A percentile compares a stretch with the other conserved stretches of the same genome.
Evolutionary conservation across 78 protist species (phyloP).

Genomic region (Protostelium mycophagum): DNA sequence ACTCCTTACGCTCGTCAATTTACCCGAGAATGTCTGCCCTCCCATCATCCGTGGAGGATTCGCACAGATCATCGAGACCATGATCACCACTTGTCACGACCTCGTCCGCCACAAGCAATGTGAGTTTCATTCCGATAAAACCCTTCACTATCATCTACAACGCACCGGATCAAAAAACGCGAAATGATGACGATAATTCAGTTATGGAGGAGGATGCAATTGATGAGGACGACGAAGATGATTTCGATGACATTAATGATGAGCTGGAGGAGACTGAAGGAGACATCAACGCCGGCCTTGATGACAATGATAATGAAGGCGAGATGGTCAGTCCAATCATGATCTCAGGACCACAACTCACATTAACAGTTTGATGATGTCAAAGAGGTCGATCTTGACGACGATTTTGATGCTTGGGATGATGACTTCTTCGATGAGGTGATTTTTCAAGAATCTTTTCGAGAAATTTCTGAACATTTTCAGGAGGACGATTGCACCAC

Average conservation of each 20-base stretch:
- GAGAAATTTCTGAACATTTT: too few species aligned
- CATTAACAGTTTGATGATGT: neutral
- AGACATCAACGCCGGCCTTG: slow-evolving; percentile 20
- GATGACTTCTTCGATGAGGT: neutral
- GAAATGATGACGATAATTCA: slow-evolving; percentile 8
- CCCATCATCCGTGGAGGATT: neutral
- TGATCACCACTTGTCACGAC: neutral
- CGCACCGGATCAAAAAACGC: too few species aligned
- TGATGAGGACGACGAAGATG: slow-evolving; percentile 33
- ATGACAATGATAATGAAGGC: slow-evolving; percentile 1
- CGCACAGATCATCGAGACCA: neutral
- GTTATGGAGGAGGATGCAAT: slow-evolving; percentile 8
- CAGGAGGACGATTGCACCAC: neutral
- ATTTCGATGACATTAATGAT: slow-evolving; percentile 20
- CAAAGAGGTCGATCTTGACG: neutral
- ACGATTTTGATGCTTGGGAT: slow-evolving; percentile 4
- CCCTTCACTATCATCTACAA: slow-evolving; percentile 6
- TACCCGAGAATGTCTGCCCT: slow-evolving; percentile 2
- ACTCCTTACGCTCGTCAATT: slow-evolving; percentile 13
- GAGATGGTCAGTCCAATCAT: slow-evolving; percentile 12
- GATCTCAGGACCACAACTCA: neutral
- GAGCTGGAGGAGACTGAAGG: slow-evolving; percentile 32
- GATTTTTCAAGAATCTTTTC: too few species aligned
- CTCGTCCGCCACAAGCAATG: slow-evolving; percentile 24
- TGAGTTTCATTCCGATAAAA: slow-evolving; percentile 5